These are phyloP conservation scores for Asterella californica DNA, from an alignment of 225 moss, liverwort and hornwort species.

Conservation along the genomic window DNA sequence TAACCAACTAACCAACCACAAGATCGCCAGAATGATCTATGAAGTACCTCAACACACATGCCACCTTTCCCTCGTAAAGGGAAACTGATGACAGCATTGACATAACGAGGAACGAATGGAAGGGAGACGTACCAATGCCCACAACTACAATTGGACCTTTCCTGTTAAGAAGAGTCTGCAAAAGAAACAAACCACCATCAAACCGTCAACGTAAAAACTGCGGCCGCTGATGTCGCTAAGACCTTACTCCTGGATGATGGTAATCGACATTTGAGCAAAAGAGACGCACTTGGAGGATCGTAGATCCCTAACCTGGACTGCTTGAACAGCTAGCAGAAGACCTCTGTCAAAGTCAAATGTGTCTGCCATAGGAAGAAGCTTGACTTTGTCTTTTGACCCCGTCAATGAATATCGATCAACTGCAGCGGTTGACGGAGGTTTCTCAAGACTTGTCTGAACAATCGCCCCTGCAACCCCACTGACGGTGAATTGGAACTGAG, in stretches of 20 bases:
- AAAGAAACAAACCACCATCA: conserved; percentile 14
- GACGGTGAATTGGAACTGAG: conserved; percentile 34
- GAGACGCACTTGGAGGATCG: background rate
- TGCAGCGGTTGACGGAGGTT: conserved; percentile 29
- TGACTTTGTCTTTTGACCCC: conserved; percentile 53
- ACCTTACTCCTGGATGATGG: background rate
- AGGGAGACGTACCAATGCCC: conserved; percentile 60
- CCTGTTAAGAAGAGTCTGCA: conserved; percentile 67
- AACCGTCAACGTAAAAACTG: conserved; percentile 7
- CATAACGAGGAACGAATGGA: background rate
- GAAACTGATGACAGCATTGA: background rate
- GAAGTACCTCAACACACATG: background rate
- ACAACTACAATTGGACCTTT: conserved; percentile 74
- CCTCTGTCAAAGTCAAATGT: conserved; percentile 87
- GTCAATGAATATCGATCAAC: conserved; percentile 36
- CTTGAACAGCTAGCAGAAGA: conserved; percentile 86
- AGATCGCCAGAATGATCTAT: background rate
- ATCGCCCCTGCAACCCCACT: conserved; percentile 45
- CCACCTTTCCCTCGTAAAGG: background rate
- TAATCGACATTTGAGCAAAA: background rate
- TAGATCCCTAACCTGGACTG: conserved; percentile 46
- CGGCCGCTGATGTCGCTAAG: conserved; percentile 11
- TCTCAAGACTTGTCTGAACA: conserved; percentile 36
- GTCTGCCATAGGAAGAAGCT: conserved; percentile 74
- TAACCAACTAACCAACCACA: background rate